phyloP scores from a whole-genome alignment of 257 asterid species.

The Knoxia roxburghii region DNA sequence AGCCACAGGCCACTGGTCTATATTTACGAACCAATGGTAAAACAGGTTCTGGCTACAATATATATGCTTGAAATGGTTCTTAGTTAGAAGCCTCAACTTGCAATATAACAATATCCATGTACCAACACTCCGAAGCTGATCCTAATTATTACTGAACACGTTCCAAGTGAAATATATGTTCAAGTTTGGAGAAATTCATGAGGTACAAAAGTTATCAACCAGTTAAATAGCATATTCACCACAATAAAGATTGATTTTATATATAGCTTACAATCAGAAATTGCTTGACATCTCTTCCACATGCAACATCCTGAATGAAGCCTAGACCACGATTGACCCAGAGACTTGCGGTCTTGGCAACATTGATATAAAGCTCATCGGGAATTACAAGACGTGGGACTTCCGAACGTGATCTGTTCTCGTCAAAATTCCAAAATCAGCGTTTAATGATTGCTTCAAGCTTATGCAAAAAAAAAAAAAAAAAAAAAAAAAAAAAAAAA shows the following conservation, averaged over 20 bases:
- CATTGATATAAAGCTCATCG: slow-evolving; percentile 44
- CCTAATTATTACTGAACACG: background rate
- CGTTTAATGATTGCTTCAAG: slow-evolving; percentile 8
- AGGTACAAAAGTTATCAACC: background rate
- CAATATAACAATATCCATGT: background rate
- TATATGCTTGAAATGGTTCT: background rate
- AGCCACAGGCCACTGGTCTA: background rate
- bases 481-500: no score
- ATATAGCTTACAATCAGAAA: slow-evolving; percentile 43
- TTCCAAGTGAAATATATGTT: background rate
- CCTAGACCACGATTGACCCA: slow-evolving; percentile 49
- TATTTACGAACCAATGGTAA: background rate
- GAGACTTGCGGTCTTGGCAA: slow-evolving; percentile 47
- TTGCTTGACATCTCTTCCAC: slow-evolving; percentile 57
- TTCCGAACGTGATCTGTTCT: slow-evolving; percentile 42
- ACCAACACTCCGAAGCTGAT: background rate
- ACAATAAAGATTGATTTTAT: background rate
- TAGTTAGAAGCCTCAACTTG: background rate
- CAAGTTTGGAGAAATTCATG: background rate
- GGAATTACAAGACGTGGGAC: slow-evolving; percentile 55
- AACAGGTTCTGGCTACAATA: background rate
- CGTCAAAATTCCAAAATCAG: slow-evolving; percentile 11
- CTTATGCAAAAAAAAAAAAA: slow-evolving; percentile 15
- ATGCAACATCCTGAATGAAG: slow-evolving; percentile 62
- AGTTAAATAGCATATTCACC: background rate